Percentiles rank a stretch among this genome's conserved stretches.
These are phyloP conservation scores for Metarhizium rileyi DNA, from an alignment of 2,329 filamentous ascomycete genomes.

Conservation along the genomic window DNA sequence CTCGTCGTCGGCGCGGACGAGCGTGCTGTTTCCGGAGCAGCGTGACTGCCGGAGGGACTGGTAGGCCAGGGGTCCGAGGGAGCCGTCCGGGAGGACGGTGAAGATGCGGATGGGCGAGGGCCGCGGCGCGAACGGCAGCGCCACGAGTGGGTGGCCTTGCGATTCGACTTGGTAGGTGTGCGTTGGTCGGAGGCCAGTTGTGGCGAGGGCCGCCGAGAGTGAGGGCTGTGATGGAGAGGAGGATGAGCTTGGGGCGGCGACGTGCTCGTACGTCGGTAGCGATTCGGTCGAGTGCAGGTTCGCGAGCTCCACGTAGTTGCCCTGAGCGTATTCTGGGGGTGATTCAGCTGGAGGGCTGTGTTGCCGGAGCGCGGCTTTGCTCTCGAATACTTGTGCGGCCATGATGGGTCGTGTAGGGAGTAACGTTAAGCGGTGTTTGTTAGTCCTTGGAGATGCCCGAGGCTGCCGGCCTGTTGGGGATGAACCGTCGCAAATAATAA, in stretches of 20 bases:
- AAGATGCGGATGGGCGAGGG: constrained; percentile 34
- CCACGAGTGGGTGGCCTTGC: constrained; percentile 31
- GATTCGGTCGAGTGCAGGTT: constrained; percentile 16
- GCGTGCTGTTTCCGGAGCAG: constrained; percentile 37
- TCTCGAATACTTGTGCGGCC: constrained; percentile 10
- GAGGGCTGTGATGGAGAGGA: constrained; percentile 1
- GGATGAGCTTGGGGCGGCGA: constrained; percentile 2
- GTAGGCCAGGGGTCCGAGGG: constrained; percentile 34
- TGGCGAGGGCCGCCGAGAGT: constrained; percentile 8
- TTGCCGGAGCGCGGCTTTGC: not conserved
- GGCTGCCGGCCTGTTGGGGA: too few relatives aligned
- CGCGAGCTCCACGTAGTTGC: constrained; percentile 15
- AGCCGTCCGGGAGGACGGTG: constrained; percentile 26
- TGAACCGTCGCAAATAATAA: not conserved
- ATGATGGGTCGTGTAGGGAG: constrained; percentile 7
- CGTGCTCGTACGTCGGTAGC: constrained; percentile 16
- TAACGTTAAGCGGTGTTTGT: not conserved
- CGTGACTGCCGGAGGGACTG: constrained; percentile 38
- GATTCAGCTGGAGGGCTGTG: constrained; percentile 12
- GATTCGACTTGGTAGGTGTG: constrained; percentile 39
- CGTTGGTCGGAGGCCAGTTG: constrained; percentile 29
- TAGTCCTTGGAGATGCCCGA: too few relatives aligned
- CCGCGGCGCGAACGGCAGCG: constrained; percentile 29
- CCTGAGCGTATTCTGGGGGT: constrained; percentile 19
- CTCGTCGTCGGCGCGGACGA: constrained; percentile 32